Percentiles rank a stretch among this genome's conserved stretches.
Evolutionary conservation across 345 rosid species (phyloP).

Genomic region (thale cress (Arabidopsis thaliana)): DNA sequence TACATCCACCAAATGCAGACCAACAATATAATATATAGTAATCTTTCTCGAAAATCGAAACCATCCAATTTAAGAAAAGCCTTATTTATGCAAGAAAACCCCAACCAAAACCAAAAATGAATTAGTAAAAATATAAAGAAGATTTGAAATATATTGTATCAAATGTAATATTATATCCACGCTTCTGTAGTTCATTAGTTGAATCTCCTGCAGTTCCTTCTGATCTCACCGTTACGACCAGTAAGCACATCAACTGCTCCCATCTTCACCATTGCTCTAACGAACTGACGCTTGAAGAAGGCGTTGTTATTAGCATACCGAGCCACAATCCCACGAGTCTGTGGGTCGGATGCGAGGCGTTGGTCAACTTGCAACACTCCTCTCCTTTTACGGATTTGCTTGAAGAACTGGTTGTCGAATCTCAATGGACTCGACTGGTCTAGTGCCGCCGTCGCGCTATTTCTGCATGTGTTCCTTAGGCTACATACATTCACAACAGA

Average conservation of each 20-base stretch:
- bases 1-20: conserved; percentile 12
- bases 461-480: conserved; percentile 43
- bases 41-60: conserved; percentile 17
- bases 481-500: conserved; percentile 4
- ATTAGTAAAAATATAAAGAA: conserved; percentile 4
- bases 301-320: conserved; percentile 40
- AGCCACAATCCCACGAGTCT: conserved; percentile 44
- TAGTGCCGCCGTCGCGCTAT: conserved; percentile 30
- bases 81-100: conserved; percentile 31
- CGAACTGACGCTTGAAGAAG: conserved; percentile 53
- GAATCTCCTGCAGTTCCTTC: conserved; percentile 63
- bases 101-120: conserved; percentile 9
- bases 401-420: conserved; percentile 44
- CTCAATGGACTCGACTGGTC: conserved; percentile 45
- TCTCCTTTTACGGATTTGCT: conserved; percentile 40
- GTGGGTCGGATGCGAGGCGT: conserved; percentile 25
- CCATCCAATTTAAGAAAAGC: conserved; percentile 33
- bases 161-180: conserved; percentile 4
- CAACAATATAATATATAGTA: conserved; percentile 21
- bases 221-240: conserved; percentile 65
- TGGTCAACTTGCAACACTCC: conserved; percentile 49
- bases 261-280: conserved; percentile 75
- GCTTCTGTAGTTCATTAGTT: conserved; percentile 31
- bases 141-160: conserved; percentile 7
- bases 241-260: conserved; percentile 65